phyloP scores from a whole-genome alignment of 495 filamentous ascomycete species.

The Xylaria palmicola region DNA sequence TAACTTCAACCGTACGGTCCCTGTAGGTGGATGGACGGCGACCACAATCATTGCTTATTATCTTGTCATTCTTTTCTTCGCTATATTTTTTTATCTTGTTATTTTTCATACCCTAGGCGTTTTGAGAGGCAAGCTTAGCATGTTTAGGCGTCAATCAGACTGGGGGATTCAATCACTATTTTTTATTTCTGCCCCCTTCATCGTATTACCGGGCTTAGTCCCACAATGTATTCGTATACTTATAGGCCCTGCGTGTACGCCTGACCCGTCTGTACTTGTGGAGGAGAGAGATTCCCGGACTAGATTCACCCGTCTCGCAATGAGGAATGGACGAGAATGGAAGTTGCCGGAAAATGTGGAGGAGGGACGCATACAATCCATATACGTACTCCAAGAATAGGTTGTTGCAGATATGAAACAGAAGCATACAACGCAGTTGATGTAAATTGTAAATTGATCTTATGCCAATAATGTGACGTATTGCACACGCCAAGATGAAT shows the following conservation, averaged over 20 bases:
- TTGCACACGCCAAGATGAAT: background rate
- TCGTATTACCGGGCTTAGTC: conserved; percentile 15
- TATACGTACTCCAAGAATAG: background rate
- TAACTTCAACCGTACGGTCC: background rate
- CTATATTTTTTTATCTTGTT: conserved; percentile 11
- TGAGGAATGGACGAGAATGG: conserved; percentile 1
- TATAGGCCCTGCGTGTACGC: conserved; percentile 9
- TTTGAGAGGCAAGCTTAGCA: conserved; percentile 24
- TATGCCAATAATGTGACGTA: background rate
- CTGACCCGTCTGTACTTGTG: conserved; percentile 4
- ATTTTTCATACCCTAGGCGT: conserved; percentile 20
- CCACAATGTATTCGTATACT: background rate
- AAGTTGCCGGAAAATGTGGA: background rate
- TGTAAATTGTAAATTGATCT: background rate
- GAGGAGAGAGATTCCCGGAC: background rate
- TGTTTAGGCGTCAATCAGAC: conserved; percentile 33
- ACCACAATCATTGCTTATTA: conserved; percentile 2
- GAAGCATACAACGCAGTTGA: background rate
- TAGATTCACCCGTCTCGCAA: conserved; percentile 1
- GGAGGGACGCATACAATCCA: background rate
- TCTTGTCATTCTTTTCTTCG: background rate
- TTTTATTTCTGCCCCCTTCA: conserved; percentile 9
- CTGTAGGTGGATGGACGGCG: background rate
- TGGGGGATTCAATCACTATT: conserved; percentile 23
- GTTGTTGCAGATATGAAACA: background rate